Conservation (phyloP, 495 filamentous ascomycete genomes). For the Terfezia boudieri region DNA sequence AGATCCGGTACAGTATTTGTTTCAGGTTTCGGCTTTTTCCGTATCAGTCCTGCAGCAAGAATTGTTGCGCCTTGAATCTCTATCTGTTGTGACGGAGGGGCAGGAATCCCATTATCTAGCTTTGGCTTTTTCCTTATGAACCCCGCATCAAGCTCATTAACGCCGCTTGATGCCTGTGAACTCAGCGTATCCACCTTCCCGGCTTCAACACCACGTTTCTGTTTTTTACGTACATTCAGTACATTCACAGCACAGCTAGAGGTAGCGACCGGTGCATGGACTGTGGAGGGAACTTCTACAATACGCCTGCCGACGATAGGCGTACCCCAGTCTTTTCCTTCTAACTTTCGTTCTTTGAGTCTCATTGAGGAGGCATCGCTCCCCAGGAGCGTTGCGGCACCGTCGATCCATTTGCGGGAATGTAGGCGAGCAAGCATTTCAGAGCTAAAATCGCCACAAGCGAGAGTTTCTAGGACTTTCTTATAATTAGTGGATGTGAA, state of each 20-base stretch:
- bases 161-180: conserved; percentile 2
- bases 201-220: conserved; percentile 15
- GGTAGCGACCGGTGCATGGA: background rate
- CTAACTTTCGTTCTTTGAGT: background rate
- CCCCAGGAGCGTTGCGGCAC: conserved; percentile 29
- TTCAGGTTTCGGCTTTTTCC: conserved; percentile 39
- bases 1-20: no score
- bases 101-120: conserved; percentile 4
- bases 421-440: conserved; percentile 42
- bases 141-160: conserved; percentile 15
- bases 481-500: background rate
- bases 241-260: conserved; percentile 7
- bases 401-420: conserved; percentile 49
- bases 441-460: conserved; percentile 59
- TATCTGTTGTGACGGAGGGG: no score
- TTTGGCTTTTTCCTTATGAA: conserved; percentile 19
- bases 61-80: background rate
- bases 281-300: background rate
- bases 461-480: conserved; percentile 3
- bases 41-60: conserved; percentile 22
- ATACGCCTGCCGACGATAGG: conserved; percentile 27
- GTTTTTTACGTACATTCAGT: conserved; percentile 19
- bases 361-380: background rate
- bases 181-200: conserved; percentile 2
- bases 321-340: conserved; percentile 29